Conservation (phyloP, 2,329 filamentous ascomycete species). For the Pseudocercospora pini-densiflorae region DNA sequence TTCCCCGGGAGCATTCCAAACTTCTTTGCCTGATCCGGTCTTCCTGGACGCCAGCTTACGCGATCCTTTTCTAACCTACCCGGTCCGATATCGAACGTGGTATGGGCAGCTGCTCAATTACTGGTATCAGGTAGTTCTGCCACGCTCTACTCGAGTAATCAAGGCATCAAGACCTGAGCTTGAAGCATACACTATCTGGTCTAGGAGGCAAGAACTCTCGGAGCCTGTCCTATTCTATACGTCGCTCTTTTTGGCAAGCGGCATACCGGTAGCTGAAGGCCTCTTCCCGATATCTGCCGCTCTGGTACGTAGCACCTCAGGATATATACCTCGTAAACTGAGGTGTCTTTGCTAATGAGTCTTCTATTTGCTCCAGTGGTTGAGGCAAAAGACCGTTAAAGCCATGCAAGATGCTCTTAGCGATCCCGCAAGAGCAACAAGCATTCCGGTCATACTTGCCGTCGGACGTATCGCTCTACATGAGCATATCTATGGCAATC, state of each 20-base stretch:
- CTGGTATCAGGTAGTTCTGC: conserved; percentile 27
- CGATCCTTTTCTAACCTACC: conserved; percentile 31
- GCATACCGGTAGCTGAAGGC: conserved; percentile 29
- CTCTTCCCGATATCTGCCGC: conserved; percentile 25
- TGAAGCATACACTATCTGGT: conserved; percentile 26
- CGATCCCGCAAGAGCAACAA: conserved; percentile 27
- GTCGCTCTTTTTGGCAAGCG: conserved; percentile 29
- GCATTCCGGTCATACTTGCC: conserved; percentile 30
- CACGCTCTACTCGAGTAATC: conserved; percentile 23
- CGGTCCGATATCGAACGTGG: conserved; percentile 29
- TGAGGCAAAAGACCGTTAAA: conserved; percentile 26
- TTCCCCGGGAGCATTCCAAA: conserved; percentile 21
- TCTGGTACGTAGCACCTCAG: neutral
- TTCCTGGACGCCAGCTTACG: conserved; percentile 27
- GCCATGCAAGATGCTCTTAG: conserved; percentile 31
- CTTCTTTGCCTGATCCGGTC: conserved; percentile 18
- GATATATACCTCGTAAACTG: neutral
- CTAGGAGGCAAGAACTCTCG: conserved; percentile 26
- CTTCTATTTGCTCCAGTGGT: conserved; percentile 9
- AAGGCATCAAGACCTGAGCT: conserved; percentile 25
- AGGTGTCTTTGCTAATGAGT: neutral
- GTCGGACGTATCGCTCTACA: conserved; percentile 34
- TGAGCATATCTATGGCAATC: conserved; percentile 33
- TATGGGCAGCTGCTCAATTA: conserved; percentile 30
- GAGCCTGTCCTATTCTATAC: conserved; percentile 33